Conservation (phyloP, 495 filamentous ascomycete genomes). For the Sporormia fimetaria region DNA sequence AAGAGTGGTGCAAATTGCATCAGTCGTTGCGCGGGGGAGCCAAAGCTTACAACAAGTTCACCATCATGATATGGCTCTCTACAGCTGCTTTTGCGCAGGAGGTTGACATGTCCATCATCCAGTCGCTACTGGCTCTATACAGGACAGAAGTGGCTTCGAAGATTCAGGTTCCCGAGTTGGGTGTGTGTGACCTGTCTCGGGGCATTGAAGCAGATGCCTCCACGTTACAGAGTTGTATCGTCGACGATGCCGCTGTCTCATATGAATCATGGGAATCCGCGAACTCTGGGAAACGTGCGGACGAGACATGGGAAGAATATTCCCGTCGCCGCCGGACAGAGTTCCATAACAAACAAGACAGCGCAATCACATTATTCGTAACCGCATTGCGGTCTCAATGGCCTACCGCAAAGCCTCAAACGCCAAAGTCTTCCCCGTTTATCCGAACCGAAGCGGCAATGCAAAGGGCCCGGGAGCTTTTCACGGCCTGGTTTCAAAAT, state of each 20-base stretch:
- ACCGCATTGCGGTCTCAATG: constrained; percentile 7
- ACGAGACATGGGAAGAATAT: neutral
- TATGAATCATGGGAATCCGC: constrained; percentile 6
- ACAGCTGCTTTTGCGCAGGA: constrained; percentile 13
- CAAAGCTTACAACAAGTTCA: constrained; percentile 6
- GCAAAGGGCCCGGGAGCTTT: no score
- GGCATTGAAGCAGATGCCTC: neutral
- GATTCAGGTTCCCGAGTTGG: neutral
- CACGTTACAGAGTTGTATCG: no score
- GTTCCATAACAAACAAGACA: constrained; percentile 1
- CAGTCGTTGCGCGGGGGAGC: neutral
- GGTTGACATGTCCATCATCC: constrained; percentile 12
- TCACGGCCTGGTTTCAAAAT: no score
- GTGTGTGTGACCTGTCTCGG: neutral
- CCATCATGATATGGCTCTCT: constrained; percentile 23
- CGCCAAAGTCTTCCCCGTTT: no score
- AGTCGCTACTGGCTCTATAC: constrained; percentile 14
- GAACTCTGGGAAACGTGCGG: neutral
- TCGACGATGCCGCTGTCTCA: no score
- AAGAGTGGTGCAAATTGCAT: constrained; percentile 7
- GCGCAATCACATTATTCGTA: neutral
- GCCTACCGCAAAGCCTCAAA: constrained; percentile 6
- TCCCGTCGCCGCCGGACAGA: neutral
- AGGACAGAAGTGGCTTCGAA: neutral
- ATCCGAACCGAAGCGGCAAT: constrained; percentile 2